These are phyloP conservation scores for Brasilioporus rufonigricans DNA, from an alignment of 768 basidiomycete genomes.

Conservation along the genomic window DNA sequence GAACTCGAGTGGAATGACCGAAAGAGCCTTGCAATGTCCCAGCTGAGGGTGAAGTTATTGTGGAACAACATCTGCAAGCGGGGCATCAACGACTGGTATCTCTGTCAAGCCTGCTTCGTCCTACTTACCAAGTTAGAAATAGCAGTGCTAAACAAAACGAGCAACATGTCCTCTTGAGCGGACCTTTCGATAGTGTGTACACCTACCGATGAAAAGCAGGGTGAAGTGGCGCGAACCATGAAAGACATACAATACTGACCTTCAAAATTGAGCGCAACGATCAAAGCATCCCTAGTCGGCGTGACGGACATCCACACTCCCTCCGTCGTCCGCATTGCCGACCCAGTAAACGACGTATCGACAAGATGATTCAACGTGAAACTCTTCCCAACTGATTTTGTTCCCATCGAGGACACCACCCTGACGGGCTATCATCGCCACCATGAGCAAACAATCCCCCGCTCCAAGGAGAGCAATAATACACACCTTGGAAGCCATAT, in stretches of 20 bases:
- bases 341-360: conserved; percentile 62
- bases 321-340: conserved; percentile 61
- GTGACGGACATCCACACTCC: conserved; percentile 69
- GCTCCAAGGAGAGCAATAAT: fast-evolving
- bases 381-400: conserved; percentile 53
- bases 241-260: conserved; percentile 30
- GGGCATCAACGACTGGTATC: background rate
- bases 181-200: conserved; percentile 65
- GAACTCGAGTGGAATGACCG: conserved; percentile 62
- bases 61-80: conserved; percentile 53
- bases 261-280: conserved; percentile 65
- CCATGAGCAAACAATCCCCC: background rate
- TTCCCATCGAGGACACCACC: conserved; percentile 68
- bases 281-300: conserved; percentile 49
- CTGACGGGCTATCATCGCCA: conserved; percentile 53
- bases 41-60: conserved; percentile 61
- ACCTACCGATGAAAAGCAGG: conserved; percentile 27
- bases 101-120: conserved; percentile 7
- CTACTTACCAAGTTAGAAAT: conserved; percentile 60
- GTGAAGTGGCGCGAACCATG: conserved; percentile 27
- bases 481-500: conserved; percentile 53
- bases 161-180: conserved; percentile 58
- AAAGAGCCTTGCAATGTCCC: conserved; percentile 59
- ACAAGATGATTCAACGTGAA: conserved; percentile 51
- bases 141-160: conserved; percentile 66